Evolutionary conservation across 1,139 yeast genomes (phyloP), one percentile per base, ranked within the genome.

Genomic region (Suhomyces ambrosiae): DNA sequence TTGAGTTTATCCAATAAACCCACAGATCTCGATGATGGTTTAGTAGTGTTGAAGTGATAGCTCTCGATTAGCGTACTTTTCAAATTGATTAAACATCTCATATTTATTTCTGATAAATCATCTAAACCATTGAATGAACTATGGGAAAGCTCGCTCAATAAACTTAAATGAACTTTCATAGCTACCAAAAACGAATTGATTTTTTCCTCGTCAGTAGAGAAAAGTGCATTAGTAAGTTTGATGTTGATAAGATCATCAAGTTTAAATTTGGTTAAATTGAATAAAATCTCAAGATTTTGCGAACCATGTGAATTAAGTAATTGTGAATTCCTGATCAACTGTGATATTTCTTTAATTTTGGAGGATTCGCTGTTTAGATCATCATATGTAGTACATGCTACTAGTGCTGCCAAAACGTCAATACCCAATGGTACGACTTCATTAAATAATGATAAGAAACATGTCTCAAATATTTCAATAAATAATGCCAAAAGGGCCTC

Each of bases 201-300:
- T 43, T 62, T 65, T 1, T 64, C 70, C n/a, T 65, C 65, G 37
- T 61, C 63, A 10, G 66, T 41, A 11, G 72, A 61, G 13, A 53
- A 48, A 27, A 65, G 38, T 1, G 61, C 47, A 0, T 54, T 32
- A 1, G 58, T 30, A 28, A 63, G 36, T 39, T 61, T 63, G 25
- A 42, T 48, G 10, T 50, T 53, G 1, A 65, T 46, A 24, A 65
- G 46, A 35, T 64, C 66, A 10, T 48, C 45, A 7, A 63, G 35
- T 31, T 65, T 65, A 2, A 25, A 3, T 9, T 45, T 42, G 2
- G 62, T 33, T 6, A 52, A 38, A 6, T 27, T 25, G 8, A 26
- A 27, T 12, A 40, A 12, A 6, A 40, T 11, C n/a, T 30, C 17
- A 3, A 19, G n/a, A 10, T 50, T 52, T 18, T 14, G 16, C 7